Evolutionary conservation across 2,329 filamentous ascomycete genomes (phyloP), one percentile per base, ranked within the genome.

Genomic region (Dactylellina cionopaga): DNA sequence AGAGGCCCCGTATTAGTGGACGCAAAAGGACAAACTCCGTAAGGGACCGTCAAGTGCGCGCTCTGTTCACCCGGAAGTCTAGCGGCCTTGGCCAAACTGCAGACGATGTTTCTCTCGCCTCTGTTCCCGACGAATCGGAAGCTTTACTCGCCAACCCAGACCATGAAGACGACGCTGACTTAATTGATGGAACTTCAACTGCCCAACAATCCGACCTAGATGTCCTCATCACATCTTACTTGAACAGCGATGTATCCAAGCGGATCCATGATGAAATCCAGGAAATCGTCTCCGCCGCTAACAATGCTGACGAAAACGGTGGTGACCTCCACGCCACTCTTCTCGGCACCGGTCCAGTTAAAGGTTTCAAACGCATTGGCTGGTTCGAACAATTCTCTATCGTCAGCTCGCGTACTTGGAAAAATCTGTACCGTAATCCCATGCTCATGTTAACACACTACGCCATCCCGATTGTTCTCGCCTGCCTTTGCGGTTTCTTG

Each of bases 381-480:
- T 89, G 93, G 75, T 77, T 86, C 6, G 85, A 89, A 43, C 95
- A 99, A 80, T 98, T 99, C 80, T 79, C 89, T 60, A 97, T 99
- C 76, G 84, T 99, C 10, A 96, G 94, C 0, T 86, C 89, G 77
- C 88, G 95, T 46, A 99, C 95, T 0, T 99, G 94, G 94, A 92
- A 91, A 79, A 99, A 99, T 79, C 85, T 99, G 5, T 98, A 99
- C 83, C 89, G 95, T 65, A 97, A 99, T 80, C 95, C 95, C 0
- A 93, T 98, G 87, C 84, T 99, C 70, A 99, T 99, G 95, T 86
- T 99, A 66, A 97, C 93, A 0, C 95, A 99, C 81, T 99, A 98
- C 79, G 95, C 95, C 35, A 98, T 97, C 76, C 92, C 95, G 5
- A 98, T 99, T 72, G 83, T 98, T 0, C 86, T 99, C 4, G 95